Evolutionary conservation across 2,329 filamentous ascomycete genomes (phyloP), one percentile per base, ranked within the genome.

Genomic region (Lachnellula arida): DNA sequence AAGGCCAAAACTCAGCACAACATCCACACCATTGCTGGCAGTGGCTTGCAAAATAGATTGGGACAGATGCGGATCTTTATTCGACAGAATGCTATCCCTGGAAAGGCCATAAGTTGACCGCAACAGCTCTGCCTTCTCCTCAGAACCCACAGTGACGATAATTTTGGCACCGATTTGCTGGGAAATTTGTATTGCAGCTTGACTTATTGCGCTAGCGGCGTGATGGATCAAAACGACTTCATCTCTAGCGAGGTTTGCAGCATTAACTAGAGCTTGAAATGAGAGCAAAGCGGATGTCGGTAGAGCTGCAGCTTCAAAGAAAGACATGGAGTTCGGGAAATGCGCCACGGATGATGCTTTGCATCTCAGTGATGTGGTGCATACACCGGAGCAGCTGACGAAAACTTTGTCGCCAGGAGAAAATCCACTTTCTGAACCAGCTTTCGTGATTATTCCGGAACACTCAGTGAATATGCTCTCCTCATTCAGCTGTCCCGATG

Each of bases 201-300:
- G 64, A 0, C 72, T 72, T 6, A 71, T 48, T 1, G 60, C 67
- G 5, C 70, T 69, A 1, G 68, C 58, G 3, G 58, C 72, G 3
- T 62, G 52, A 47, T 73, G 71, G 0, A 74, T 67, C 22, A 74
- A 54, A 1, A 73, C 54, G 0, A 61, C 60, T 35, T 74, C 66
- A 0, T 53, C 54, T 19, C 42, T 19, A 19, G 42, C 37, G 4
- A 66, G 11, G 5, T 50, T 46, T 7, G 63, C 64, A n/a, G 62
- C 17, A 19, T 59, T 22, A 15, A 51, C 19, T 3, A 69, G 57
- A 15, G 53, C 54, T 53, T 66, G 55, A 34, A 54, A 55, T 4
- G 64, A 62, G 2, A 66, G 65, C 4, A 32, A 39, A 19, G 51
- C 64, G 15, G 47, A 53, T 5, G 61, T 22, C 0, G 63, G 60